A percentile compares a stretch with the other conserved stretches of the same genome.
Evolutionary conservation across 2,329 filamentous ascomycete genomes (phyloP).

Genomic region (Colletotrichum sidae): DNA sequence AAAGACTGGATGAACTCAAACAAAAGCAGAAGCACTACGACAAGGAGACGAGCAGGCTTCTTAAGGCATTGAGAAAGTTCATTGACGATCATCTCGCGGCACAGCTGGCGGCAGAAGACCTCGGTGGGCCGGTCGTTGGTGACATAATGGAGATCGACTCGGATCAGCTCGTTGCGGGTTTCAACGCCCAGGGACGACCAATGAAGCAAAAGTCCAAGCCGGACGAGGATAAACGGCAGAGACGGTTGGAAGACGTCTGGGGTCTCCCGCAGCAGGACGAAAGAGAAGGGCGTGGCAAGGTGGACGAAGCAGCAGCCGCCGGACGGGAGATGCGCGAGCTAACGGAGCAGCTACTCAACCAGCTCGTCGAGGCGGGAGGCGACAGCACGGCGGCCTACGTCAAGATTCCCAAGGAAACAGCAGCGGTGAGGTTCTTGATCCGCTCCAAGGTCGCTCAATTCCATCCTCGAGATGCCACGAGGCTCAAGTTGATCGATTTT

Average conservation of each 20-base stretch:
- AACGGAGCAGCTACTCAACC: constrained; percentile 71
- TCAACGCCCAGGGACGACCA: constrained; percentile 68
- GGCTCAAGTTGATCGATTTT: constrained; percentile 71
- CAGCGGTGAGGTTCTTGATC: constrained; percentile 72
- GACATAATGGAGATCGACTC: constrained; percentile 74
- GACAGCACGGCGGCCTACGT: constrained; percentile 69
- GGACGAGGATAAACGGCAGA: constrained; percentile 65
- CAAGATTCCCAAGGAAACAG: constrained; percentile 68
- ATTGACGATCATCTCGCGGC: constrained; percentile 76
- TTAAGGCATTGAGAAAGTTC: constrained; percentile 75
- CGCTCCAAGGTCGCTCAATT: constrained; percentile 75
- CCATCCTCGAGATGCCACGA: constrained; percentile 71
- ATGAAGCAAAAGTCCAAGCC: constrained; percentile 59
- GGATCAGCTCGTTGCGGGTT: constrained; percentile 69
- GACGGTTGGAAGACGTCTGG: constrained; percentile 74
- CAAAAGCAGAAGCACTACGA: constrained; percentile 71
- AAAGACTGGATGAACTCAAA: constrained; percentile 71
- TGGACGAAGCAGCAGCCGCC: constrained; percentile 63
- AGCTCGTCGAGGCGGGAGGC: constrained; percentile 64
- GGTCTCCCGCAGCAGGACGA: constrained; percentile 45
- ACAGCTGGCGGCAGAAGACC: constrained; percentile 85
- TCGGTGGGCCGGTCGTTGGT: constrained; percentile 85
- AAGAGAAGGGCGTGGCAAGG: constrained; percentile 42
- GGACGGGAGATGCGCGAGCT: constrained; percentile 69
- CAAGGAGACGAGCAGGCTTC: constrained; percentile 68